Evolutionary conservation across 2,329 filamentous ascomycete genomes (phyloP).

Genomic region (Sporothrix schenckii): DNA sequence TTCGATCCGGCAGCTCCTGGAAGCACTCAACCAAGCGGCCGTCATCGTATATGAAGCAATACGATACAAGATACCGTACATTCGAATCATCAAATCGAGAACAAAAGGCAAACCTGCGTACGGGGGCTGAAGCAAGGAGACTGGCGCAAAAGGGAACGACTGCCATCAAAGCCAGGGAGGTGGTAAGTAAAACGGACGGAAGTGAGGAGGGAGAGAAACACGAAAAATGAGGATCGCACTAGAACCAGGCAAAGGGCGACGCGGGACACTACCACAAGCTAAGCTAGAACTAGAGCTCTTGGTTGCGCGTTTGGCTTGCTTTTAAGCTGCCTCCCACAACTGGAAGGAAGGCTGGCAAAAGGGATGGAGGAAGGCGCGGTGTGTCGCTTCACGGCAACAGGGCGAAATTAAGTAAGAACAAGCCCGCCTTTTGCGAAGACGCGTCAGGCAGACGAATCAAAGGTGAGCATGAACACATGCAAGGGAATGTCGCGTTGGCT

Average conservation of each 20-base stretch:
- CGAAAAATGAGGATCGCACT: not conserved
- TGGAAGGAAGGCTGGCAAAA: not conserved
- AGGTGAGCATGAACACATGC: not conserved
- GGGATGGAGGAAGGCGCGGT: not conserved
- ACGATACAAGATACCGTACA: not conserved
- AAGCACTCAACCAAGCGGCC: not conserved
- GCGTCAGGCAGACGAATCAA: not conserved
- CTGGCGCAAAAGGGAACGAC: not conserved
- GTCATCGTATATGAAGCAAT: not conserved
- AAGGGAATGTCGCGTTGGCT: not conserved
- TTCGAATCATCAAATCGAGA: not conserved
- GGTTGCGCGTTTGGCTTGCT: not conserved
- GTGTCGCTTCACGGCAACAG: not conserved
- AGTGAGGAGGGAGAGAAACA: not conserved
- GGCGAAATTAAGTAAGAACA: constrained; percentile 10
- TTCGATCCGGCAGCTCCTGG: not conserved
- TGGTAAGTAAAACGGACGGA: not conserved
- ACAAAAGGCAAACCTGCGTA: not conserved
- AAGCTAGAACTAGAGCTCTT: not conserved
- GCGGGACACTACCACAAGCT: not conserved
- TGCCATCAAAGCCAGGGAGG: not conserved
- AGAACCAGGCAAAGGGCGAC: not conserved
- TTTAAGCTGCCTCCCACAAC: not conserved
- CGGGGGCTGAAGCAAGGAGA: constrained; percentile 12
- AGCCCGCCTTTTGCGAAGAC: not conserved